These are phyloP conservation scores for Phylloporus scabripes DNA, from an alignment of 768 basidiomycete species.

Conservation along the genomic window DNA sequence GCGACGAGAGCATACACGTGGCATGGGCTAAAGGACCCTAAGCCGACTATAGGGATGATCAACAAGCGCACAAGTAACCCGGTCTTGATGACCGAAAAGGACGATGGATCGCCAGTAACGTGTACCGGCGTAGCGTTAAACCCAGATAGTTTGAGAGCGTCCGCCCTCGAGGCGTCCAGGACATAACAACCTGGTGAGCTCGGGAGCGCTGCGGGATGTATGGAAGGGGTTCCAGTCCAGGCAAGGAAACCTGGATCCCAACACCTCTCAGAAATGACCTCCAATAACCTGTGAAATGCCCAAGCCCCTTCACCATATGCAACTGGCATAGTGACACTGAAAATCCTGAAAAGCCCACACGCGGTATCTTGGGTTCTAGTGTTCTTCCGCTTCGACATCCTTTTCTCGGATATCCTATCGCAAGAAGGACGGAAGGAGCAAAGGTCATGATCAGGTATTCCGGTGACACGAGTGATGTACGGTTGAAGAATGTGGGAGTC, in stretches of 20 bases:
- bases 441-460: slow-evolving; percentile 10
- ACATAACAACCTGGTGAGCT: neutral
- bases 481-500: slow-evolving; percentile 7
- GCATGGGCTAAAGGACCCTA: neutral
- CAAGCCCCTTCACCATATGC: slow-evolving; percentile 21
- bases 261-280: neutral
- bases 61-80: neutral
- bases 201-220: neutral
- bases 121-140: neutral
- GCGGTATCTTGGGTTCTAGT: slow-evolving; percentile 21
- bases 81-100: slow-evolving; percentile 1
- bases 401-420: slow-evolving; percentile 14
- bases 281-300: slow-evolving; percentile 21
- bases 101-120: neutral
- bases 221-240: neutral
- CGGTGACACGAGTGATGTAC: slow-evolving; percentile 8
- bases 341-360: slow-evolving; percentile 22
- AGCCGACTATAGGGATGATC: neutral
- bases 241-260: neutral
- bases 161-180: neutral
- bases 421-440: slow-evolving; percentile 9
- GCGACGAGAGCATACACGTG: neutral
- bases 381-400: slow-evolving; percentile 24
- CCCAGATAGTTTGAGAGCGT: neutral
- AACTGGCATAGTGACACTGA: slow-evolving; percentile 20